Evolutionary conservation across 805 yeast species (phyloP), one percentile per base, ranked within the genome.

Genomic region (Saccharomycodes ludwigii): DNA sequence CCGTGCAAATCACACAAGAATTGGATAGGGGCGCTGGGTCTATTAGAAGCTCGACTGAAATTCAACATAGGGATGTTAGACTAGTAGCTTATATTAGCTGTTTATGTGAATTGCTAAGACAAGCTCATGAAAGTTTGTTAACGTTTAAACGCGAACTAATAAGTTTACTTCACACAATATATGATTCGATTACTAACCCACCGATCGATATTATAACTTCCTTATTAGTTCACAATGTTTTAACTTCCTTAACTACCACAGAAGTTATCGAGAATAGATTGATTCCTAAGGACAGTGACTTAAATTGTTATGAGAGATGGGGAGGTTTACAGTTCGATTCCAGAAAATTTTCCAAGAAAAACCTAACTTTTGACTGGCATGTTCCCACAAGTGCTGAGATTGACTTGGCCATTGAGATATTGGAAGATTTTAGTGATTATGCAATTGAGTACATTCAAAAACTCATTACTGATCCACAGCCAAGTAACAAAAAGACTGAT

Each of bases 11-110:
- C 17, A 59, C 63, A 22, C 71, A 66, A 21, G 94, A 88, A 47
- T 63, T 88, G 14, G 58, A 59, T 8, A 82, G 76, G 40, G 80
- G 86, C 40, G 96, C 96, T 0, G 97, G 96, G 3, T 55, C 68
- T 1, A 59, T 75, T 0, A 67, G 95, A 49, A 72, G 63, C 4
- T 71, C 77, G 0, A 59, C 67, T 5, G 86, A 79, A 19, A 63
- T 79, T 17, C 63, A 74, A 18, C 81, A 81, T n/a, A 66, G 85
- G 25, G 97, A 91, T 52, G 77, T 76, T 19, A 69, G 76, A 13
- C 56, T 91, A 6, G 72, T 73, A 19, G 73, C 94, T 72, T 71
- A 76, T 46, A 50, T 82, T 20, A 66, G 76, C 3, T 68, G 84
- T 3, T 53, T 86, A 26, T 73, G 76, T 46, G 86, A 83, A 48